Percentiles rank a stretch among this genome's conserved stretches.
Conservation (phyloP, 2,329 filamentous ascomycete species). For the Aspergillus ochraceus region DNA sequence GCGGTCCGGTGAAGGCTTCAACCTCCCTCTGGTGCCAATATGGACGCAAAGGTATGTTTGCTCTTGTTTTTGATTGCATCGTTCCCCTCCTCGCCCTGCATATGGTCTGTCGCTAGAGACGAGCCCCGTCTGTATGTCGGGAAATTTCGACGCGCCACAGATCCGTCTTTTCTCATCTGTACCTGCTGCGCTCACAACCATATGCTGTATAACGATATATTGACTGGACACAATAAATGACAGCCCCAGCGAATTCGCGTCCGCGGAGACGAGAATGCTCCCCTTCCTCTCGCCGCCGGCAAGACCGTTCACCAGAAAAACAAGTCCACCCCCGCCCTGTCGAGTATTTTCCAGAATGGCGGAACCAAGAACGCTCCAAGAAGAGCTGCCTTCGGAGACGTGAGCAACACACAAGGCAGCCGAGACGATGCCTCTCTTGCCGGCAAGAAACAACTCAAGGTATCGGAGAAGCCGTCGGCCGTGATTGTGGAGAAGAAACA, state of each 20-base stretch:
- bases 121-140: background rate
- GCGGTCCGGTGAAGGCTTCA: slow-evolving; percentile 14
- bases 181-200: background rate
- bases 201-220: slow-evolving; percentile 3
- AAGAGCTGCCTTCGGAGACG: slow-evolving; percentile 77
- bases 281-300: slow-evolving; percentile 49
- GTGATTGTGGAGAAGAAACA: slow-evolving; percentile 44
- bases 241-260: slow-evolving; percentile 71
- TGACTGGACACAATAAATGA: slow-evolving; percentile 17
- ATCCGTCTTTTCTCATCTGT: background rate
- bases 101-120: background rate
- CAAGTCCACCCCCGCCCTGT: slow-evolving; percentile 72
- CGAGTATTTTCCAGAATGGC: slow-evolving; percentile 52
- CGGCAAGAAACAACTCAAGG: slow-evolving; percentile 46
- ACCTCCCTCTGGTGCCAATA: slow-evolving; percentile 22
- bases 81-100: background rate
- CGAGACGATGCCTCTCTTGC: slow-evolving; percentile 59
- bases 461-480: slow-evolving; percentile 29
- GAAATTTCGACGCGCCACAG: slow-evolving; percentile 11
- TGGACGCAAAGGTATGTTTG: slow-evolving; percentile 50
- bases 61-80: slow-evolving; percentile 14
- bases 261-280: slow-evolving; percentile 69
- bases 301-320: slow-evolving; percentile 74
- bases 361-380: slow-evolving; percentile 67
- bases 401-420: slow-evolving; percentile 65